Evolutionary conservation across 1,139 yeast species (phyloP), one percentile per base, ranked within the genome.

Genomic region (Saccharomyces pastorianus): DNA sequence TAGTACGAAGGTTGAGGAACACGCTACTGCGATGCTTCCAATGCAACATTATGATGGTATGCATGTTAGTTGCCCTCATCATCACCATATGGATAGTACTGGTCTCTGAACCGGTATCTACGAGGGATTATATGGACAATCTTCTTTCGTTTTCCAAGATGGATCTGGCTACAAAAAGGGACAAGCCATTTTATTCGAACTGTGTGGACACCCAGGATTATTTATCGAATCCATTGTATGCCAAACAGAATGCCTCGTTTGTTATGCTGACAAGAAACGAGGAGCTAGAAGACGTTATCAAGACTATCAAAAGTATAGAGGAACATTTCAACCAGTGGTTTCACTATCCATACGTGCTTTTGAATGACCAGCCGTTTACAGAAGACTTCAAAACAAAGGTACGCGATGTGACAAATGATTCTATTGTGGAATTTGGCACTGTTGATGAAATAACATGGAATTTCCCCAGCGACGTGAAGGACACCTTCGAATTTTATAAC

Each of bases 301-400:
- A 77, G 52, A 83, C 93, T 2, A 82, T 90, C 77, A 71, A 75
- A 20, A 82, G 90, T 3, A 69, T 91, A 50, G 97, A 91, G 66
- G 75, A 88, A 28, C 95, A 87, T 64, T 91, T 89, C 72, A 91
- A 91, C 67, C 88, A 89, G 60, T 88, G 96, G 93, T 91, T 77
- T 68, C 79, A 85, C 60, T 91, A 91, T 67, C 97, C 96, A 0
- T 91, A 95, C 83, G 84, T 88, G 2, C 87, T 91, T 61, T 70
- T 91, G 46, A 91, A 90, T 67, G 88, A 91, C 67, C 87, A 81
- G 57, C 83, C 82, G 17, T 90, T 90, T 63, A 75, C 77, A 13
- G 79, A 79, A 1, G 80, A 82, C 31, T 90, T 91, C 68, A 81
- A 80, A 61, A 60, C 62, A 0, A 71, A 75, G 0, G 82, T 88